phyloP scores from a whole-genome alignment of 306 rosid genomes.

The Astragalus glycyphyllos region DNA sequence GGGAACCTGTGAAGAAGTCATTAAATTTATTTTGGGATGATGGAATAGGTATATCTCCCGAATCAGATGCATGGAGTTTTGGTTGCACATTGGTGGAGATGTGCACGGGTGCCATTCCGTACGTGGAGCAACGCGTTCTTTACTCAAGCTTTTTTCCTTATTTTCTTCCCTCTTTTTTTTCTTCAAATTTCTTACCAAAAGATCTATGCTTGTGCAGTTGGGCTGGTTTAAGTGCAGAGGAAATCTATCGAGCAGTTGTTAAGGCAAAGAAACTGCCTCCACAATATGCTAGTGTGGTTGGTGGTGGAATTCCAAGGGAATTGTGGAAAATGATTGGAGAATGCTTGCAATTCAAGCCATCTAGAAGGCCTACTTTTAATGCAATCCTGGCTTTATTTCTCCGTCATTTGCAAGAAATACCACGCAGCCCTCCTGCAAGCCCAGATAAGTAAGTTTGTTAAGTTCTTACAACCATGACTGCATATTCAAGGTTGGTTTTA shows the following conservation, averaged over 20 bases:
- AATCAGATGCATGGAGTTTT: constrained; percentile 99
- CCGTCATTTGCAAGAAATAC: constrained; percentile 94
- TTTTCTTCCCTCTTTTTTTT: constrained; percentile 39
- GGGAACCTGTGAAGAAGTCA: constrained; percentile 96
- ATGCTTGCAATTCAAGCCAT: constrained; percentile 92
- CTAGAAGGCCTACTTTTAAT: constrained; percentile 86
- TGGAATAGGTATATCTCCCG: constrained; percentile 90
- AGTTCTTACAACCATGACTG: constrained; percentile 38
- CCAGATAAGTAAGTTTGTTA: constrained; percentile 83
- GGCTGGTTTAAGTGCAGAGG: constrained; percentile 93
- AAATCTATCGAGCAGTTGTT: constrained; percentile 84
- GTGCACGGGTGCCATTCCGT: constrained; percentile 99
- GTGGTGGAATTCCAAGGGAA: constrained; percentile 97
- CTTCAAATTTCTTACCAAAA: constrained; percentile 40
- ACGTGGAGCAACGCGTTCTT: constrained; percentile 63
- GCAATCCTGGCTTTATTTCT: constrained; percentile 90
- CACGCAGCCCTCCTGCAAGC: constrained; percentile 91
- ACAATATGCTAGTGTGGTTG: constrained; percentile 96
- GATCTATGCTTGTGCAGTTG: constrained; percentile 74
- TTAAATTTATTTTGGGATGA: constrained; percentile 95
- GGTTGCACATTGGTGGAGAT: constrained; percentile 99
- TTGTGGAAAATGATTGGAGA: constrained; percentile 99
- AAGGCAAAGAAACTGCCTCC: constrained; percentile 91
- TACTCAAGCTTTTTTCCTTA: constrained; percentile 43
- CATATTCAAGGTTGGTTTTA: constrained; percentile 38